Base-by-base conservation (phyloP, 495 filamentous ascomycete genomes). In the Jackrogersella minutella region DNA sequence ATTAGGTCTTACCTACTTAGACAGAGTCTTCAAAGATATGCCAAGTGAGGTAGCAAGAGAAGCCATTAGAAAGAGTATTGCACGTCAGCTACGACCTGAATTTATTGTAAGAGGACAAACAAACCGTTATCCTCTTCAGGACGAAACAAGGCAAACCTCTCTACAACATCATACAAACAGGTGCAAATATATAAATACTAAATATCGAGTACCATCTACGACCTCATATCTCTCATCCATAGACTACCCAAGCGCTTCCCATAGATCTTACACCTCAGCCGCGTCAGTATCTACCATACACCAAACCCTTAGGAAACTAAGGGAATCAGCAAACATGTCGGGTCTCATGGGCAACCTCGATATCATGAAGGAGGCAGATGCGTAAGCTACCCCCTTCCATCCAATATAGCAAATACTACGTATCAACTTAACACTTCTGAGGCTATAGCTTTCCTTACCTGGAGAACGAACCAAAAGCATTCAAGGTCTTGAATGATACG, bases 381-480 rank as follows among this genome's bases (percentile, higher is more conserved):
- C 77, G 89, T 91, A 75, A 74, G 77, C 78, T 9, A 33, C 5
- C 4, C 9, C 19, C 33, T 39, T 26, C 36, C 14, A 40, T 28
- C 8, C 13, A 26, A 40, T n/a, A 16, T 30, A 39, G 17, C 0
- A 2, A 16, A 50, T 5, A 26, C 51, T 36, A 14, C 24, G 57
- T 53, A 8, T 21, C 2, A 28, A 17, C 41, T 64, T 40, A 30
- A 21, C 13, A 5, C 9, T 44, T 8, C 39, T 8, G 51, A 30
- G 22, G 4, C 22, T 53, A 26, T 64, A 92, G 90, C 73, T 92
- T 92, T 72, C 90, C 90, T 4, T 88, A 92, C 71, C 79, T 81
- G 36, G 80, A 87, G 30, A 80, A 78, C 44, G 78, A 88, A 54
- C 83, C 84, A 36, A 70, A 78, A 51, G 75, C 72, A 7, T 86